Percentiles rank a stretch among this genome's conserved stretches.
These are phyloP conservation scores for Claviceps sorghi DNA, from an alignment of 2,329 filamentous ascomycete species.

Conservation along the genomic window DNA sequence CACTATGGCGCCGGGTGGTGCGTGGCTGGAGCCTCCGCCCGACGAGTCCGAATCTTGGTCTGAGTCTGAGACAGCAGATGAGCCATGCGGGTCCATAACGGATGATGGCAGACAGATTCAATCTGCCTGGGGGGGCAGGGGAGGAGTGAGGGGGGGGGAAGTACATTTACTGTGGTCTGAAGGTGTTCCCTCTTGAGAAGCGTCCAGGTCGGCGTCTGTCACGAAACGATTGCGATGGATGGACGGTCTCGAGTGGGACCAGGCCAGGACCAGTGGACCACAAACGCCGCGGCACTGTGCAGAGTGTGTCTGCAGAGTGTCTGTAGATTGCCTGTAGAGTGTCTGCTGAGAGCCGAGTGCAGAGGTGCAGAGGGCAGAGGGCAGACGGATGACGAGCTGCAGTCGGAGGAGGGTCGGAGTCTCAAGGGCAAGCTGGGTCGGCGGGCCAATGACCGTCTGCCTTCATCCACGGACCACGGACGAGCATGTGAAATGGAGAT, in stretches of 20 bases:
- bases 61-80: conserved; percentile 13
- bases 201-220: background rate
- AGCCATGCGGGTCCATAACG: conserved; percentile 13
- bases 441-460: too few species aligned
- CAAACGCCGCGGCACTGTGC: too few species aligned
- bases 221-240: background rate
- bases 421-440: too few species aligned
- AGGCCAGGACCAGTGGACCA: background rate
- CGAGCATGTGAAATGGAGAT: too few species aligned
- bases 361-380: too few species aligned
- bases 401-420: too few species aligned
- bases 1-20: conserved; percentile 5
- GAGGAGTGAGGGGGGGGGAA: background rate
- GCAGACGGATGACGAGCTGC: too few species aligned
- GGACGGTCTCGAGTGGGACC: background rate
- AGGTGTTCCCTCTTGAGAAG: background rate
- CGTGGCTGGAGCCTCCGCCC: conserved; percentile 7
- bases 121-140: background rate
- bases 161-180: background rate
- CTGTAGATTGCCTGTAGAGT: too few species aligned
- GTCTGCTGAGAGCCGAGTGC: too few species aligned
- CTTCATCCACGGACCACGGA: too few species aligned
- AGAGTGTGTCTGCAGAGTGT: too few species aligned
- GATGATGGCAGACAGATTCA: conserved; percentile 3
- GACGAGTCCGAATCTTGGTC: conserved; percentile 7